A percentile compares a stretch with the other conserved stretches of the same genome.
phyloP scores from a whole-genome alignment of 208 protist species.

The Trypanosomatidae sp. region DNA sequence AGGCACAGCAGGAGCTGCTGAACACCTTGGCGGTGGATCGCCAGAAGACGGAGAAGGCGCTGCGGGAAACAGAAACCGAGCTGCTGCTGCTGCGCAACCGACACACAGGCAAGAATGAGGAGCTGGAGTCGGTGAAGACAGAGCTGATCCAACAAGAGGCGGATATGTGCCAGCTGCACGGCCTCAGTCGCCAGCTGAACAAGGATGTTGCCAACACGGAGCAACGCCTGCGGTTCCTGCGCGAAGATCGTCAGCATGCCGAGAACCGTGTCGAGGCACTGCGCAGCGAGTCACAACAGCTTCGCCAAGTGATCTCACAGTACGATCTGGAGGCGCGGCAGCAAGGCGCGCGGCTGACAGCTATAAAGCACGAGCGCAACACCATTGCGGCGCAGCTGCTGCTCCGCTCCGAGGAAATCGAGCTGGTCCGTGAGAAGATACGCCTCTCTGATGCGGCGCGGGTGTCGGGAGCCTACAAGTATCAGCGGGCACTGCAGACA shows the following conservation, averaged over 20 bases:
- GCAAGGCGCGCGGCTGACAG: conserved; percentile 92
- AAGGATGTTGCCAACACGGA: conserved; percentile 86
- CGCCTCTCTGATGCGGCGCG: conserved; percentile 95
- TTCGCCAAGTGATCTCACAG: conserved; percentile 95
- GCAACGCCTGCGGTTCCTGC: conserved; percentile 65
- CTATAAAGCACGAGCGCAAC: conserved; percentile 96
- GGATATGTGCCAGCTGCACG: conserved; percentile 82
- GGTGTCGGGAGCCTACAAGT: conserved; percentile 95
- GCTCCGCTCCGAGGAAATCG: conserved; percentile 97
- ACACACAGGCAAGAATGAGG: conserved; percentile 94
- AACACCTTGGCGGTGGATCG: conserved; percentile 96
- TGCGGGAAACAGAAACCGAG: conserved; percentile 96
- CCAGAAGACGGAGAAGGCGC: conserved; percentile 96
- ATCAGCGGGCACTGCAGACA: conserved; percentile 86
- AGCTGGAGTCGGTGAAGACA: conserved; percentile 92
- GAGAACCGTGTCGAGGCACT: conserved; percentile 58
- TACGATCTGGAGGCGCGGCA: conserved; percentile 90
- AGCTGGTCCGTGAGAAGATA: conserved; percentile 97
- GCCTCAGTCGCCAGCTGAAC: conserved; percentile 69
- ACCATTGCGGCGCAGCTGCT: conserved; percentile 97
- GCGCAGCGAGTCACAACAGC: conserved; percentile 86
- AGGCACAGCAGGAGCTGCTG: conserved; percentile 96
- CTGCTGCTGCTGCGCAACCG: conserved; percentile 93
- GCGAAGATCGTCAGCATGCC: conserved; percentile 62
- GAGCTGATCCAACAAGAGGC: conserved; percentile 97